Conservation (phyloP, 768 basidiomycete species). For the Boletus bicolor region DNA sequence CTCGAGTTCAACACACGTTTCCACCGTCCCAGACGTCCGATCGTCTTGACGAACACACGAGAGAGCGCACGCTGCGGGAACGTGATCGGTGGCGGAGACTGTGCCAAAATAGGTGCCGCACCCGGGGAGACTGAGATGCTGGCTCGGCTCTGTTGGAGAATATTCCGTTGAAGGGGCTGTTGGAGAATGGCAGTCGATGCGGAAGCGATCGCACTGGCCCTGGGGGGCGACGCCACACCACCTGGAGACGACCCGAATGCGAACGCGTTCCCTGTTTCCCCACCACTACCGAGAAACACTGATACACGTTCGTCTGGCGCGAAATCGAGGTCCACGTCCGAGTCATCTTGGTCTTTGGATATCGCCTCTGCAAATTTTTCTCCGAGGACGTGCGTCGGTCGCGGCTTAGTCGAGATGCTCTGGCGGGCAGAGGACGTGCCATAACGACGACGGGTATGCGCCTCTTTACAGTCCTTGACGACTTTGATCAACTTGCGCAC, state of each 20-base stretch:
- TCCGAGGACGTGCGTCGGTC: conserved; percentile 49
- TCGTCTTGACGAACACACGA: conserved; percentile 74
- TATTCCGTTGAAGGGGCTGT: conserved; percentile 54
- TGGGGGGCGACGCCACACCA: conserved; percentile 30
- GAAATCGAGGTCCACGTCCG: conserved; percentile 79
- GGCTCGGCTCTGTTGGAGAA: conserved; percentile 44
- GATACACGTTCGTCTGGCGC: conserved; percentile 46
- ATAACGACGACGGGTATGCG: conserved; percentile 45
- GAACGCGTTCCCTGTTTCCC: conserved; percentile 47
- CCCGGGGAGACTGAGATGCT: conserved; percentile 28
- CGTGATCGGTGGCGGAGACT: conserved; percentile 38
- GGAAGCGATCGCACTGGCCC: conserved; percentile 48
- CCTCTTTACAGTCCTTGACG: conserved; percentile 75
- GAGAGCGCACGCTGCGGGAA: conserved; percentile 65
- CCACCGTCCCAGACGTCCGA: conserved; percentile 80
- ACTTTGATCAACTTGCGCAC: conserved; percentile 82
- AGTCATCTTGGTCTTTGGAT: conserved; percentile 50
- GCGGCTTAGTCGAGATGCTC: conserved; percentile 32
- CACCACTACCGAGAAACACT: conserved; percentile 33
- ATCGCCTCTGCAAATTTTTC: conserved; percentile 63
- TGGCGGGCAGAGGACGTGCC: conserved; percentile 30
- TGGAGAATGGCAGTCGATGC: conserved; percentile 63
- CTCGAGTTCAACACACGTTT: conserved; percentile 67
- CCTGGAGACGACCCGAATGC: conserved; percentile 27
- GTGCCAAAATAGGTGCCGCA: conserved; percentile 13